Percentiles rank a stretch among this genome's conserved stretches.
phyloP scores from a whole-genome alignment of 2,329 filamentous ascomycete species.

The Fusarium pseudocircinatum region DNA sequence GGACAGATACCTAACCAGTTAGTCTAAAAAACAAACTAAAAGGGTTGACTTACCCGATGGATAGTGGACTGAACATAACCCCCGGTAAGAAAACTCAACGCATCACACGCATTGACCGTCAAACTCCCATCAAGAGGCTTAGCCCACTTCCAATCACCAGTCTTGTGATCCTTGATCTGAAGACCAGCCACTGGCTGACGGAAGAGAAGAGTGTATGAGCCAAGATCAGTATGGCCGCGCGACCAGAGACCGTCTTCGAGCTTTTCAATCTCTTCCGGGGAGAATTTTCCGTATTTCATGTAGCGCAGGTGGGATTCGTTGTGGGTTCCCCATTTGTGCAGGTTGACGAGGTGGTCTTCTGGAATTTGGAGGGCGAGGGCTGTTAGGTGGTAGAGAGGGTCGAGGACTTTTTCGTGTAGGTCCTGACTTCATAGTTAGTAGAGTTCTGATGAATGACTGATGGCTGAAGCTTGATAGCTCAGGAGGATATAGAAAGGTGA shows the following conservation, averaged over 20 bases:
- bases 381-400: conserved; percentile 67
- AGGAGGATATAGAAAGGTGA: no score
- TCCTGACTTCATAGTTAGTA: no score
- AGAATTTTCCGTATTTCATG: conserved; percentile 66
- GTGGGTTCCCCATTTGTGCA: conserved; percentile 66
- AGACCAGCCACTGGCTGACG: conserved; percentile 66
- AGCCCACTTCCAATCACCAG: conserved; percentile 61
- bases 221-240: conserved; percentile 65
- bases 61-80: conserved; percentile 57
- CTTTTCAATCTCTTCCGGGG: conserved; percentile 56
- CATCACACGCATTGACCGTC: conserved; percentile 62
- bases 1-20: conserved; percentile 45
- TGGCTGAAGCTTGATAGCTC: no score
- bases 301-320: conserved; percentile 71
- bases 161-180: conserved; percentile 60
- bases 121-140: conserved; percentile 59
- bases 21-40: accelerated
- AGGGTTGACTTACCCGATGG: conserved; percentile 44
- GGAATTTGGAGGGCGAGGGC: conserved; percentile 69
- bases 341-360: conserved; percentile 62
- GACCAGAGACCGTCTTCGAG: conserved; percentile 55
- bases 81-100: conserved; percentile 59
- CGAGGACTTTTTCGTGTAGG: conserved; percentile 63
- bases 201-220: conserved; percentile 66
- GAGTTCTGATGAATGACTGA: no score